Base-by-base conservation (phyloP, 1,284 basidiomycete genomes). In the Sporisorium scitamineum region DNA sequence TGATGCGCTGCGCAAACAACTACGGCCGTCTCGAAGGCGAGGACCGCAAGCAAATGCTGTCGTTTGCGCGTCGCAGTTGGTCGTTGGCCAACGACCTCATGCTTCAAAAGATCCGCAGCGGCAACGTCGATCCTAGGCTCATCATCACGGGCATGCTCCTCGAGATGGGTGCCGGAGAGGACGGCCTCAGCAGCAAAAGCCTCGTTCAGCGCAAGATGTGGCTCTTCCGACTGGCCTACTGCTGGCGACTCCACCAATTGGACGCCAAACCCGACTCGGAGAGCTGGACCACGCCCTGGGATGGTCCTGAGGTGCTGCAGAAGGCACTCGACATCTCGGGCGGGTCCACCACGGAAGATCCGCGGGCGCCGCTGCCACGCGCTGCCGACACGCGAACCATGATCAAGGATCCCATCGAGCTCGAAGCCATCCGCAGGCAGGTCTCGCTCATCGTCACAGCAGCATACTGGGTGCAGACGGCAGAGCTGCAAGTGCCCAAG, bases 61-160 rank as follows among this genome's bases (percentile, higher is more conserved):
- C 61, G 10, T 79, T 80, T 54, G 79, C 76, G 1, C 68, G 79
- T n/a, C 67, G 79, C 29, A 73, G 74, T 39, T 79, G 75, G 76
- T 62, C 72, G n/a, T 55, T 76, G 7, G 70, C 77, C 42, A 73
- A 75, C 61, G 69, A 78, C 32, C 55, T 79, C 13, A 72, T 80
- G 64, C 65, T 80, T 7, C 64, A 66, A 61, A 72, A 74, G 61
- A 73, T 80, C 26, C 54, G 66, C 32, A 61, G 66, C 29, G 79
- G 79, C 39, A 77, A 75, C 2, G 72, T 80, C 18, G 79, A 80
- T 47, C 77, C 77, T 2, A 60, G 66, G 13, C 64, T 80, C 18
- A 55, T 80, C 34, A 62, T 66, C 9, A 72, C 73, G 14, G 79
- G 79, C 44, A 75, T 68, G 65, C 53, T 70, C 2, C 54, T 80